phyloP scores from a whole-genome alignment of 352 stramenopile species.

The Phytophthora sojae region DNA sequence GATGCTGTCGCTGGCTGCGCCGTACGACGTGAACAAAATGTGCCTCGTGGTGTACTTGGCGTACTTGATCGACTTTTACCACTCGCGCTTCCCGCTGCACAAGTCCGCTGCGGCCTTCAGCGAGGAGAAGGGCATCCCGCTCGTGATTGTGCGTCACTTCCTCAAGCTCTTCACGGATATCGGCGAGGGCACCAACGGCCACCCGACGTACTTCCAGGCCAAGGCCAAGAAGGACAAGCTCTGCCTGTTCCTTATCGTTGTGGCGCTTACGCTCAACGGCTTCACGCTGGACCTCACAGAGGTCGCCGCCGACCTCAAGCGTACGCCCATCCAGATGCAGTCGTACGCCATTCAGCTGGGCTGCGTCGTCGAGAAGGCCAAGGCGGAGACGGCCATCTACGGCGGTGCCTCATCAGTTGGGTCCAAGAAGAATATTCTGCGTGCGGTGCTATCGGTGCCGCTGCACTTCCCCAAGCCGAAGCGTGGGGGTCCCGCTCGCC shows the following conservation, averaged over 20 bases:
- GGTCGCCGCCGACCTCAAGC: slow-evolving; percentile 75
- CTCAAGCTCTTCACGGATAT: slow-evolving; percentile 76
- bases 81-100: slow-evolving; percentile 64
- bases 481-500: slow-evolving; percentile 56
- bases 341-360: slow-evolving; percentile 80
- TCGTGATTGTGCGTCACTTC: slow-evolving; percentile 75
- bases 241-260: slow-evolving; percentile 75
- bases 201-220: slow-evolving; percentile 74
- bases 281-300: slow-evolving; percentile 84
- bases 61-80: slow-evolving; percentile 77
- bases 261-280: slow-evolving; percentile 75
- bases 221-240: slow-evolving; percentile 88
- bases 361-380: slow-evolving; percentile 74
- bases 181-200: slow-evolving; percentile 58
- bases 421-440: slow-evolving; percentile 76
- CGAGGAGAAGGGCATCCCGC: slow-evolving; percentile 78
- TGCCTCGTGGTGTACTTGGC: slow-evolving; percentile 76
- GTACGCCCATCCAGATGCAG: slow-evolving; percentile 52
- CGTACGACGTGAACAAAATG: slow-evolving; percentile 77
- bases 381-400: slow-evolving; percentile 68
- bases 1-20: slow-evolving; percentile 70
- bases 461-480: slow-evolving; percentile 81
- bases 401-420: slow-evolving; percentile 49
- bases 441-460: slow-evolving; percentile 78
- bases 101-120: slow-evolving; percentile 75